Evolutionary conservation across 1,284 basidiomycete genomes (phyloP).

Genomic region (Sporisorium sorghi): DNA sequence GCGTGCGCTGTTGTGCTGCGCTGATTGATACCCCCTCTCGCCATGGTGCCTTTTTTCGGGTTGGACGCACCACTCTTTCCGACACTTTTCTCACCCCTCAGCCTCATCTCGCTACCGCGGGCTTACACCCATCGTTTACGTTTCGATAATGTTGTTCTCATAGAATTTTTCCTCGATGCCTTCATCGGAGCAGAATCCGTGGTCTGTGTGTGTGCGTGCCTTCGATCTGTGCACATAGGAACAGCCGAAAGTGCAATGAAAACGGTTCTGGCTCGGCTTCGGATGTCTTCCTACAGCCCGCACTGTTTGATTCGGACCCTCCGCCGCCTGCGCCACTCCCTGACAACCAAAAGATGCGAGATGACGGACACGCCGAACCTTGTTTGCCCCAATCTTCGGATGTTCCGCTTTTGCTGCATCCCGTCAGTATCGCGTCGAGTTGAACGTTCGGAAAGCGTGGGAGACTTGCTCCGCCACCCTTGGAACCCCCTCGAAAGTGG

Average conservation of each 20-base stretch:
- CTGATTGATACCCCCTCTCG: background rate
- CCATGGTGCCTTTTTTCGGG: background rate
- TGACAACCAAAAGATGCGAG: background rate
- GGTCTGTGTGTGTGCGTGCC: background rate
- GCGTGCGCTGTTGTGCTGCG: background rate
- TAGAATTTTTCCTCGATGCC: background rate
- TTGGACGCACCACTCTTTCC: background rate
- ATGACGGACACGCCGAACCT: conserved; percentile 1
- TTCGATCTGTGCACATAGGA: background rate
- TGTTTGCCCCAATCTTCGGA: background rate
- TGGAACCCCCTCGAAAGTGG: background rate
- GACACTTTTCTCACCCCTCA: background rate
- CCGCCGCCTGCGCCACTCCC: background rate
- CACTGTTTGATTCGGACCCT: background rate
- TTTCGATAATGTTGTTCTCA: background rate
- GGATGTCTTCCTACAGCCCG: conserved; percentile 3
- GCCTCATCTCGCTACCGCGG: background rate
- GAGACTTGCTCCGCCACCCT: background rate
- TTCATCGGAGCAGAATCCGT: background rate
- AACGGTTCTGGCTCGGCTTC: too few relatives aligned
- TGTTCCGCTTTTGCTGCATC: background rate
- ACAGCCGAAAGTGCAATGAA: background rate
- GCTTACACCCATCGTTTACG: background rate
- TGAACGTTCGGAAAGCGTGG: background rate
- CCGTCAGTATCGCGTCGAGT: background rate